Base-by-base conservation (phyloP, 192 early-diverging fungal genomes). In the Thamnidium elegans region DNA sequence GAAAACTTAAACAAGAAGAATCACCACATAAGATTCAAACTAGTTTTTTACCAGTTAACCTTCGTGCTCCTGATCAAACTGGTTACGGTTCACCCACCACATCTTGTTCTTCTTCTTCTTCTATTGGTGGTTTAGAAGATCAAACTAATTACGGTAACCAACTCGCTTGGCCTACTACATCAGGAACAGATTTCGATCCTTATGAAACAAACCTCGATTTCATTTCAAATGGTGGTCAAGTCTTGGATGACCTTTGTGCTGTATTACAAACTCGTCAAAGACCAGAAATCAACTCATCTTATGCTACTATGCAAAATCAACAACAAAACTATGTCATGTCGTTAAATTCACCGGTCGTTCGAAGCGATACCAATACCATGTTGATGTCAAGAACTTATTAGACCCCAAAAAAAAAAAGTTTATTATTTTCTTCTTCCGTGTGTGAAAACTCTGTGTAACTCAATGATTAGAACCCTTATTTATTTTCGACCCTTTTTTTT, bases 231-330 rank as follows among this genome's bases (percentile, higher is more conserved):
- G 55, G 50, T 64, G 68, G 63, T 32, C 43, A 55, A 44, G 62
- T 67, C 14, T 31, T 73, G 47, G 55, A 65, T 32, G 58, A 67
- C 21, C 17, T 67, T 3, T 62, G 62, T 26, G 62, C 65, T 47
- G 55, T 71, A 48, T 47, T 65, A 15, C 63, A 65, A 34, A 58
- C 56, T 15, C 56, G 63, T 23, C 66, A 73, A 34, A 60, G 71
- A 44, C 62, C 71, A 46, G 65, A 73, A 47, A 67, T 73, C n/a
- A 34, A 39, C 7, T 34, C 55, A 39, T 17, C 55, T 56, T 56
- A 56, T 20, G n/a, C 34, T 3, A 34, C 34, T 3, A 34, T 56
- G 55, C 32, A 56, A 39, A 17, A 56, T 9, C 36, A 39, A 9
- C 36, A 39, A 39, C 36, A 39, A 10, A 39, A 10, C 36, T 39